These are phyloP conservation scores for Acer saccharum DNA, from an alignment of 345 rosid genomes.

Conservation along the genomic window DNA sequence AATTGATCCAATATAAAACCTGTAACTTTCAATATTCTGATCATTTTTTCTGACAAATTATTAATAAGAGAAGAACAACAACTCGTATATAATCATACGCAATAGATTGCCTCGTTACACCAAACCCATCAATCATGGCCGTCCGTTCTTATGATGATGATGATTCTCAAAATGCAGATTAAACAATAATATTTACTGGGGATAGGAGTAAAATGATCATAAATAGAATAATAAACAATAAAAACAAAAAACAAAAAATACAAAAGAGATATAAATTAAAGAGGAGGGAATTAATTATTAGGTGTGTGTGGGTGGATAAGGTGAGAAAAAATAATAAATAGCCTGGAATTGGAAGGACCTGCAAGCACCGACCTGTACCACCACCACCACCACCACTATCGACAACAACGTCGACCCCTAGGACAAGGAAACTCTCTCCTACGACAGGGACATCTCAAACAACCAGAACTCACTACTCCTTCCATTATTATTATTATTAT, in stretches of 20 bases:
- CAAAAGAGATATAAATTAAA: neutral
- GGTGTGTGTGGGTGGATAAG: neutral
- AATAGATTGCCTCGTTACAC: constrained; percentile 15
- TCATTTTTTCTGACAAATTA: constrained; percentile 12
- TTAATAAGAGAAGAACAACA: neutral
- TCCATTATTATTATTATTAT: neutral
- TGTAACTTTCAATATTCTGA: constrained; percentile 2
- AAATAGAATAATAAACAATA: neutral
- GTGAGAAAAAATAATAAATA: constrained; percentile 11
- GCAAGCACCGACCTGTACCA: neutral
- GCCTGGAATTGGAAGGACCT: constrained; percentile 15
- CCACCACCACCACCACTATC: neutral
- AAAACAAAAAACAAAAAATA: too few species aligned
- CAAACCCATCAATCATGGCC: constrained; percentile 11
- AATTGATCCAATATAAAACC: neutral
- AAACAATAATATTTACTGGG: neutral
- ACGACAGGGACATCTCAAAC: neutral
- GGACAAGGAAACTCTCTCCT: neutral
- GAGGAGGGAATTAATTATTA: neutral
- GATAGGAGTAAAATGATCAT: neutral
- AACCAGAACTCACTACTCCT: constrained; percentile 6
- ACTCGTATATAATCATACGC: constrained; percentile 15
- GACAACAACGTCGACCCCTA: neutral
- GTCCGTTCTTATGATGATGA: neutral
- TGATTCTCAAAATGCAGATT: neutral